phyloP scores from a whole-genome alignment of 768 basidiomycete genomes.

The Boletus rufocinnamomeus region DNA sequence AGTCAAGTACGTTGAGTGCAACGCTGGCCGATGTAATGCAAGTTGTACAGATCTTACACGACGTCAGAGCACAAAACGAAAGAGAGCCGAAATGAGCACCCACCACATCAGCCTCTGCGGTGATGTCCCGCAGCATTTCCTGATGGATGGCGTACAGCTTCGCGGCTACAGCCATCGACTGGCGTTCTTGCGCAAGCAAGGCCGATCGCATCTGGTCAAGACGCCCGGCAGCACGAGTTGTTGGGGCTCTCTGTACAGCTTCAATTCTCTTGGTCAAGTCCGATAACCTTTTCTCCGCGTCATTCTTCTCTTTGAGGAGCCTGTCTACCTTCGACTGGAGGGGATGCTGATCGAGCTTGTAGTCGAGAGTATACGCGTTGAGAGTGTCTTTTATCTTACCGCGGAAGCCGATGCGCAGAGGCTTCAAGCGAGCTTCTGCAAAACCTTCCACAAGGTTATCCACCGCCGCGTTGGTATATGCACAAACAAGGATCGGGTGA shows the following conservation, averaged over 20 bases:
- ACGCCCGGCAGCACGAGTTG: constrained; percentile 17
- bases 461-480: constrained; percentile 91
- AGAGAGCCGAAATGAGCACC: constrained; percentile 30
- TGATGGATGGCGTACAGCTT: constrained; percentile 58
- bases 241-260: constrained; percentile 19
- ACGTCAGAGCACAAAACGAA: constrained; percentile 11
- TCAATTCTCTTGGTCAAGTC: constrained; percentile 32
- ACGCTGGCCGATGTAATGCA: constrained; percentile 76
- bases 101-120: constrained; percentile 73
- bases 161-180: constrained; percentile 36
- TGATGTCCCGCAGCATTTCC: constrained; percentile 62
- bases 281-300: constrained; percentile 24
- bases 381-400: constrained; percentile 62
- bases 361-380: constrained; percentile 58
- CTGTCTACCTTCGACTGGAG: constrained; percentile 46
- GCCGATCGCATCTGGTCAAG: constrained; percentile 35
- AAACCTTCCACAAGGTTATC: constrained; percentile 87
- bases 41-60: constrained; percentile 78
- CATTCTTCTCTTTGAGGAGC: constrained; percentile 42
- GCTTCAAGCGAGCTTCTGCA: constrained; percentile 57
- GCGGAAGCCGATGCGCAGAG: constrained; percentile 73
- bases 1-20: constrained; percentile 72
- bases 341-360: constrained; percentile 62
- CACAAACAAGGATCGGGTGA: constrained; percentile 86
- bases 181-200: constrained; percentile 31